These are phyloP conservation scores for Kodamaea kaohsiungensis DNA, from an alignment of 805 yeast genomes.

Conservation along the genomic window DNA sequence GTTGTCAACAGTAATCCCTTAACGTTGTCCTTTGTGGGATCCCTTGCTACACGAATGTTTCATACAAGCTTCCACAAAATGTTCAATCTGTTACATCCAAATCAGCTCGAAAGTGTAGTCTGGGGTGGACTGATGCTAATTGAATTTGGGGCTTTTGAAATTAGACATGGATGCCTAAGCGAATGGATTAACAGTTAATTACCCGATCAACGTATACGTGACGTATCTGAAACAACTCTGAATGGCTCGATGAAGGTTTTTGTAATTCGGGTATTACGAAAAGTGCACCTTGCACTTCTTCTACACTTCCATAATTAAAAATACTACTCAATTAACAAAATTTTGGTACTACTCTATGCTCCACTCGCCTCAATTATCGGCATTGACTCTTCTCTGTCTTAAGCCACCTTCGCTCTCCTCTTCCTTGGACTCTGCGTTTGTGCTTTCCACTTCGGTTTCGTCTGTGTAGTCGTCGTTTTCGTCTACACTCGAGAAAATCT, in stretches of 20 bases:
- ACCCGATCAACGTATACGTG: too few relatives aligned
- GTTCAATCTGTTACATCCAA: neutral
- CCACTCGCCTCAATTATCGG: neutral
- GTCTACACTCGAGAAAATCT: conserved; percentile 27
- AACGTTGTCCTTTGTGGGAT: neutral
- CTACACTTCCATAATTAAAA: neutral
- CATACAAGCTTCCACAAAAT: neutral
- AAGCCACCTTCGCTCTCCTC: neutral
- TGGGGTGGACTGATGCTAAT: too few relatives aligned
- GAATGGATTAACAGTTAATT: too few relatives aligned
- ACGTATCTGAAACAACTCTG: too few relatives aligned
- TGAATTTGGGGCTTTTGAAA: too few relatives aligned
- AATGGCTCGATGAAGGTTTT: too few relatives aligned
- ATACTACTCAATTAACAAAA: too few relatives aligned
- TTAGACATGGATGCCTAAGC: too few relatives aligned
- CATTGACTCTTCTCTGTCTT: neutral
- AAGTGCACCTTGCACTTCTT: neutral
- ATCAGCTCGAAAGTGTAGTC: too few relatives aligned
- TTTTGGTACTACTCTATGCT: too few relatives aligned
- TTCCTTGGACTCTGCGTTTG: neutral
- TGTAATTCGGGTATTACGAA: neutral
- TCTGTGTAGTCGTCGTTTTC: conserved; percentile 2
- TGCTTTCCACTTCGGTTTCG: neutral
- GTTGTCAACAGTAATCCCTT: neutral
- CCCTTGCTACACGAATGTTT: neutral